Percentiles rank a stretch among this genome's conserved stretches.
Conservation (phyloP, 306 rosid species). For the Trichosanthes cucumerina region DNA sequence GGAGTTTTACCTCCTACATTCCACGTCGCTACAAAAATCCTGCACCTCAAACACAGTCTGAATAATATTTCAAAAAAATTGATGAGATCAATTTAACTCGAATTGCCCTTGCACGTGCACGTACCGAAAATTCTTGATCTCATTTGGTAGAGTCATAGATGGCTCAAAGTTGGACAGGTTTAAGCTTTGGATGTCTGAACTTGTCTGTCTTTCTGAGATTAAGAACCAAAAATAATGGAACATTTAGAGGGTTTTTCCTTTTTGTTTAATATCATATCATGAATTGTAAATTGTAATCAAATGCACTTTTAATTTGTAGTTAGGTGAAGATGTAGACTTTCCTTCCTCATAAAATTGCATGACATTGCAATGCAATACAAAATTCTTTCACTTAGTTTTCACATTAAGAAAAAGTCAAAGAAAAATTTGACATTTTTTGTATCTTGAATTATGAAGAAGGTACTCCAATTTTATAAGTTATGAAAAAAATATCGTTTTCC, state of each 20-base stretch:
- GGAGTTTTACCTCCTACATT: conserved; percentile 92
- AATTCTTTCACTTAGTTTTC: not conserved
- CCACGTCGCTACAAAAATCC: conserved; percentile 87
- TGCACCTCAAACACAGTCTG: not conserved
- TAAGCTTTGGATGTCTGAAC: conserved; percentile 63
- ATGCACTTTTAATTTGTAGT: not conserved
- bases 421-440: not conserved
- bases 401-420: not conserved
- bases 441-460: not conserved
- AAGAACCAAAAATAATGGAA: not conserved
- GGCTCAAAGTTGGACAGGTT: conserved; percentile 54
- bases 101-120: not conserved
- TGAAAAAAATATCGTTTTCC: not conserved
- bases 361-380: not conserved
- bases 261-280: not conserved
- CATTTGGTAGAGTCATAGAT: conserved; percentile 34
- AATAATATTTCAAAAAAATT: not conserved
- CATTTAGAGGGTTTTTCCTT: not conserved
- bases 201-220: conserved; percentile 47
- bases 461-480: not conserved
- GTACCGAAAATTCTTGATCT: conserved; percentile 52
- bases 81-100: not conserved
- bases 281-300: not conserved
- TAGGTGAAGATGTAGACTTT: not conserved
- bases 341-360: not conserved